Base-by-base conservation (phyloP, 2,329 filamentous ascomycete species). In the Bipolaris oryzae region DNA sequence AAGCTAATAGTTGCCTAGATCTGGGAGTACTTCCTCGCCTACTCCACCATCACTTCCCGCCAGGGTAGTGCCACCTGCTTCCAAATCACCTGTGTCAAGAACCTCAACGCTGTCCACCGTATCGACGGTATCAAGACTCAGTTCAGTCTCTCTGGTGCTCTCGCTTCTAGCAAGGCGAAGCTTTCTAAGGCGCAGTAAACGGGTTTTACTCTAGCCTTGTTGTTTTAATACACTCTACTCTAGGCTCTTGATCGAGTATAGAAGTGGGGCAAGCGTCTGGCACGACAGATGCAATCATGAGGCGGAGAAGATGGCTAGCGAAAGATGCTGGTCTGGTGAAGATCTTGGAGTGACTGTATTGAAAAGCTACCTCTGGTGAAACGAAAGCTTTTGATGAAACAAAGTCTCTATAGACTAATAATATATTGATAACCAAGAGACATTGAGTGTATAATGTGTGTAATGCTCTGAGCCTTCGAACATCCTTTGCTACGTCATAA, bases 1-100 rank as follows among this genome's bases (percentile, higher is more conserved):
- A 37, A 20, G 28, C 57, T 69, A 57, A 66, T 31, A 5, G 16
- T 34, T 13, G 18, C n/a, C n/a, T 62, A 90, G 87, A 95, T 95
- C 75, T 96, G 92, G 92, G 91, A 96, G 75, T 92, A 87, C 79
- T 96, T 96, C 86, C 85, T 96, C 59, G 90, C 91, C 62, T 93
- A 87, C 77, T 91, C 90, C 16, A 91, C 88, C 74, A 96, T 96
- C 75, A 86, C 86, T 72, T 91, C 91, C 23, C 88, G 92, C 73
- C 91, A 96, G 78, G 92, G 92, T 65, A 84, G 85, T 66, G 92
- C 91, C 53, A 92, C 90, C 31, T 95, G 91, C 84, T 96, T 87
- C 82, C 92, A 96, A 81, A 90, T 96, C 70, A 88, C 88, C 16
- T 81, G 92, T 57, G 89, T 94, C 77, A 96, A 96, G 87, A 96